Evolutionary conservation across 768 basidiomycete genomes (phyloP).

Genomic region (Leccinum longicurvipes): DNA sequence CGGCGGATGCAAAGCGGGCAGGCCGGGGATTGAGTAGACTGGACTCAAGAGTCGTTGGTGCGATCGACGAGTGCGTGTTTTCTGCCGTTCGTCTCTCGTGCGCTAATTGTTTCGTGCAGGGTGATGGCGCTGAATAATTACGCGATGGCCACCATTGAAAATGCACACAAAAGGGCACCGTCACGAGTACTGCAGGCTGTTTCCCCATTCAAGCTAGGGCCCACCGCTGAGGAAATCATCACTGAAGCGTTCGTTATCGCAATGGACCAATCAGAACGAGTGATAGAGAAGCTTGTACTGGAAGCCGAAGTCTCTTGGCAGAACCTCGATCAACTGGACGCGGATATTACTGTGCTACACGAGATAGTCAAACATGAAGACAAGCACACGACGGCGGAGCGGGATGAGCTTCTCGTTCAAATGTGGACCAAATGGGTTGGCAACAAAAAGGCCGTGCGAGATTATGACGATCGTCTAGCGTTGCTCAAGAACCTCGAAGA

Average conservation of each 20-base stretch:
- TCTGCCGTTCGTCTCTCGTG: neutral
- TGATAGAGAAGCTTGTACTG: slow-evolving; percentile 56
- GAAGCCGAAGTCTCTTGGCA: slow-evolving; percentile 59
- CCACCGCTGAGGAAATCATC: slow-evolving; percentile 44
- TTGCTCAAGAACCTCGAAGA: slow-evolving; percentile 53
- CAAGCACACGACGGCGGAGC: slow-evolving; percentile 39
- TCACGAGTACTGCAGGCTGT: slow-evolving; percentile 34
- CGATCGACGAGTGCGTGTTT: slow-evolving; percentile 65
- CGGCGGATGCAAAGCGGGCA: slow-evolving; percentile 57
- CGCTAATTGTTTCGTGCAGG: slow-evolving; percentile 33
- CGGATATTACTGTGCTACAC: slow-evolving; percentile 52
- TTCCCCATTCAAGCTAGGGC: slow-evolving; percentile 36
- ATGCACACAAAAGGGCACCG: slow-evolving; percentile 27
- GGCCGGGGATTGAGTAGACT: slow-evolving; percentile 60
- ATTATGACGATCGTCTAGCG: slow-evolving; percentile 47
- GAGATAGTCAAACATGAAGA: slow-evolving; percentile 62
- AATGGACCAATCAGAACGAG: slow-evolving; percentile 54
- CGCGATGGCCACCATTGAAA: slow-evolving; percentile 56
- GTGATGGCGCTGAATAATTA: slow-evolving; percentile 75
- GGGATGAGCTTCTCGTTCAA: slow-evolving; percentile 54
- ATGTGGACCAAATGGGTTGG: slow-evolving; percentile 72
- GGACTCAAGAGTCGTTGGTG: slow-evolving; percentile 64
- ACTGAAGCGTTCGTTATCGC: slow-evolving; percentile 55
- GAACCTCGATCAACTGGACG: slow-evolving; percentile 62
- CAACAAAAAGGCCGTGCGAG: slow-evolving; percentile 48